Evolutionary conservation across 768 basidiomycete genomes (phyloP), one percentile per base, ranked within the genome.

Genomic region (Macrocybe gigantea): DNA sequence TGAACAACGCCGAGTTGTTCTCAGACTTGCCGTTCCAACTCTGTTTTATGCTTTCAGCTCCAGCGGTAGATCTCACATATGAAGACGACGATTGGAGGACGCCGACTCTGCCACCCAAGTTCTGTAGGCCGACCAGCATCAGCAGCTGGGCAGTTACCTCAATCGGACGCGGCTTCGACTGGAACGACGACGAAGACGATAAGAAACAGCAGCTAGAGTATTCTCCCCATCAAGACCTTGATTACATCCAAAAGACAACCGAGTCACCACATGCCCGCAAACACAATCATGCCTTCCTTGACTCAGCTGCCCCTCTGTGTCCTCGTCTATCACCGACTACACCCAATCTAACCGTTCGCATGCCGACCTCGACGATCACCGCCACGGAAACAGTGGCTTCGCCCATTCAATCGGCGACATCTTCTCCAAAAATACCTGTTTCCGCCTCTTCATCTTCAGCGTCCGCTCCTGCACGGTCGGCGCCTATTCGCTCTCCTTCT

Each of bases 71-170:
- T 60, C 64, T 83, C 58, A 65, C 73, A 47, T 83, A 83, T 64
- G 85, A 85, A 60, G 82, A 79, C 52, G 82, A 83, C 53, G 85
- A 82, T 57, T 87, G 85, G 86, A 72, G 74, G 51, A 57, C 74
- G 29, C 70, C 79, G 37, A 67, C 71, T 34, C 70, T 74, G 31
- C 63, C 74, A 4, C 64, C 73, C 30, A 65, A 65, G 48, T 72
- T 83, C 13, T 80, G 82, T 65, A 71, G 78, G 50, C 68, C 83
- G 6, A 75, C 85, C 36, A 85, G 83, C 50, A 80, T 85, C 45
- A 79, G 82, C 32, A 89, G 87, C 65, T 92, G 87, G 86, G 85
- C 84, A 6, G 88, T 92, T 51, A 91, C 89, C 13, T 88, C 80
- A 34, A 83, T 91, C 41, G 89, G 89, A 8, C 79, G 85, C 41